Percentiles rank a stretch among this genome's conserved stretches.
These are phyloP conservation scores for Globisporangium cylindrosporum DNA, from an alignment of 352 stramenopile species.

Conservation along the genomic window DNA sequence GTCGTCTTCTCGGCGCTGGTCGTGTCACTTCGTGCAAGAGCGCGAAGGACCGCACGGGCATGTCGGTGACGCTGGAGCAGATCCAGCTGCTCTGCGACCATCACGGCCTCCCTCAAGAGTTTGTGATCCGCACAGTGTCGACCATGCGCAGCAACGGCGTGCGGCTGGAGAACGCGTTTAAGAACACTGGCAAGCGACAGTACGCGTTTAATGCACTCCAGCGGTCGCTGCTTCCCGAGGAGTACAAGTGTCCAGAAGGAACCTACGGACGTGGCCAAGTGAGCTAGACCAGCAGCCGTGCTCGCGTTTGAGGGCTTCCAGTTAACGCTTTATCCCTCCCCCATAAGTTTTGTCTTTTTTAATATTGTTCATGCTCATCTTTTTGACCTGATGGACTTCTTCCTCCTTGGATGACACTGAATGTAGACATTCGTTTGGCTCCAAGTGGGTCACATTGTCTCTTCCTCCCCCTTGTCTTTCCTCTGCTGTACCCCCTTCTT, in stretches of 20 bases:
- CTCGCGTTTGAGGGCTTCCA: not conserved
- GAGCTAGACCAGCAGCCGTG: conserved; percentile 24
- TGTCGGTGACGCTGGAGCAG: conserved; percentile 95
- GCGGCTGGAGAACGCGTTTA: conserved; percentile 66
- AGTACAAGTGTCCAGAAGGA: conserved; percentile 78
- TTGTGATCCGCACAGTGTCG: conserved; percentile 57
- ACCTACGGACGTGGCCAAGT: conserved; percentile 79
- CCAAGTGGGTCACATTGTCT: not conserved
- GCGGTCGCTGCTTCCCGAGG: conserved; percentile 69
- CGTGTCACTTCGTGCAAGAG: conserved; percentile 94
- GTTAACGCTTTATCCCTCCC: not conserved
- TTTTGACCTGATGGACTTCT: not conserved
- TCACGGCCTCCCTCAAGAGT: conserved; percentile 56
- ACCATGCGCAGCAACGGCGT: conserved; percentile 79
- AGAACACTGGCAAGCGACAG: conserved; percentile 75
- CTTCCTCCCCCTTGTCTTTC: not conserved
- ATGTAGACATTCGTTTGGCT: no score
- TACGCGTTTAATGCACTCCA: conserved; percentile 78
- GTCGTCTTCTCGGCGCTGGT: conserved; percentile 83
- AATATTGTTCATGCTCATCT: not conserved
- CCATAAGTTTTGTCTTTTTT: not conserved
- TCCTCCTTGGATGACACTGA: not conserved
- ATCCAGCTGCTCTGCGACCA: conserved; percentile 57
- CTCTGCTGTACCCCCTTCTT: not conserved
- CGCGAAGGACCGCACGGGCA: conserved; percentile 95